Conservation (phyloP, 225 moss, liverwort and hornwort genomes). For the Sphagnum tenellum region DNA sequence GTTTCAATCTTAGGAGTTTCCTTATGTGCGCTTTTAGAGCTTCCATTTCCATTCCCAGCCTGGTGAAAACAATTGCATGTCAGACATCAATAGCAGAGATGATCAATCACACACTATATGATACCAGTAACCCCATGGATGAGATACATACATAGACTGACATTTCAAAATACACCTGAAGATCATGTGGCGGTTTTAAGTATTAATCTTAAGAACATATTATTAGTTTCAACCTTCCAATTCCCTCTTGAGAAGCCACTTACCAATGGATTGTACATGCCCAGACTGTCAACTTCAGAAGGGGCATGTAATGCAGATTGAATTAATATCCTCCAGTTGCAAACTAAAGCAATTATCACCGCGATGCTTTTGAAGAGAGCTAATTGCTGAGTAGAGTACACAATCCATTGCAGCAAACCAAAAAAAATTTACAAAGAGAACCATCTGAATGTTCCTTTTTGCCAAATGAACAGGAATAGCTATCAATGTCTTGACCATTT, state of each 20-base stretch:
- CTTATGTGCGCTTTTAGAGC: conserved; percentile 1
- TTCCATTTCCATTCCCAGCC: conserved; percentile 17
- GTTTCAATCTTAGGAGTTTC: conserved; percentile 16
- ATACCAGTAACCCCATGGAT: neutral
- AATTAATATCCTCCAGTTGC: too few species aligned
- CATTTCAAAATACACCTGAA: neutral
- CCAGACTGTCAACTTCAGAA: too few species aligned
- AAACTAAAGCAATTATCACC: too few species aligned
- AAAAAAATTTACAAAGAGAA: neutral
- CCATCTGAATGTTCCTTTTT: neutral
- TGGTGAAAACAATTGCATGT: conserved; percentile 7
- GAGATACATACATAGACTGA: neutral
- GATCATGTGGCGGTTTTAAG: neutral
- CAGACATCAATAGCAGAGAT: too few species aligned
- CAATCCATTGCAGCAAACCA: too few species aligned
- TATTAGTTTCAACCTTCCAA: neutral
- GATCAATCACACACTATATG: too few species aligned
- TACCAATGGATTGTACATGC: neutral
- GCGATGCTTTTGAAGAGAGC: too few species aligned
- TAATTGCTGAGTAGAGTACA: too few species aligned
- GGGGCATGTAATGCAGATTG: too few species aligned
- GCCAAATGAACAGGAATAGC: neutral
- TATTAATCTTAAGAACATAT: neutral
- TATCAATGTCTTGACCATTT: too few species aligned
- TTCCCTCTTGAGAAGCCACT: neutral